Base-by-base conservation (phyloP, 2,329 filamentous ascomycete genomes). In the Colletotrichum sublineola region DNA sequence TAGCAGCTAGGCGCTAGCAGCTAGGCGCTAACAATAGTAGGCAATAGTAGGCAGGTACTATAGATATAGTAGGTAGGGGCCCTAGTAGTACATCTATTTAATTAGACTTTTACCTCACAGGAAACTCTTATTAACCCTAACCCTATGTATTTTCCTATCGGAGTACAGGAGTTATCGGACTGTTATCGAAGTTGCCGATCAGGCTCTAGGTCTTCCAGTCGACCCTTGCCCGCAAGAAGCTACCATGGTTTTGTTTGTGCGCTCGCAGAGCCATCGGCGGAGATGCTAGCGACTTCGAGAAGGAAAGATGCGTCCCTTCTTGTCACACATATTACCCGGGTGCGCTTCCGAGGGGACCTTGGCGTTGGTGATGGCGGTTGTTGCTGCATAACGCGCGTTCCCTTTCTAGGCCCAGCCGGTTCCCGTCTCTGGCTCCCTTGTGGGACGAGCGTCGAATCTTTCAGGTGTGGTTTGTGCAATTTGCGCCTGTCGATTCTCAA, bases 301-400 rank as follows among this genome's bases (percentile, higher is more conserved):
- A 62, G 44, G 31, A 24, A 33, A 33, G 48, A 31, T 14, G 57
- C 38, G 61, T 36, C 14, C 24, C 33, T 52, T 11, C 15, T 57
- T 50, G 44, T 71, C 48, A 52, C 63, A 36, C 63, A n/a, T 6
- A 18, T 42, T 40, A 40, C 24, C 61, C 63, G 63, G 56, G 63
- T 71, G 68, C 63, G 68, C 67, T 60, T 67, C 46, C 58, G 61
- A 4, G 57, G 18, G 55, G 55, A 31, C 11, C 11, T 8, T 6
- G 42, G 8, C 60, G 44, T 44, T n/a, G 63, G 58, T 53, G 64
- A 71, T 71, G 68, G 58, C 68, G 52, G 58, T 68, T 71, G 68
- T 65, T 58, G 58, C 53, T 61, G 65, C 57, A 48, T 29, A 58
- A 58, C 63, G 53, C 33, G 20, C 44, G 15, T 42, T 62, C 36